Percentiles rank a stretch among this genome's conserved stretches.
Evolutionary conservation across 2,329 filamentous ascomycete genomes (phyloP).

Genomic region (Claviceps lovelessii): DNA sequence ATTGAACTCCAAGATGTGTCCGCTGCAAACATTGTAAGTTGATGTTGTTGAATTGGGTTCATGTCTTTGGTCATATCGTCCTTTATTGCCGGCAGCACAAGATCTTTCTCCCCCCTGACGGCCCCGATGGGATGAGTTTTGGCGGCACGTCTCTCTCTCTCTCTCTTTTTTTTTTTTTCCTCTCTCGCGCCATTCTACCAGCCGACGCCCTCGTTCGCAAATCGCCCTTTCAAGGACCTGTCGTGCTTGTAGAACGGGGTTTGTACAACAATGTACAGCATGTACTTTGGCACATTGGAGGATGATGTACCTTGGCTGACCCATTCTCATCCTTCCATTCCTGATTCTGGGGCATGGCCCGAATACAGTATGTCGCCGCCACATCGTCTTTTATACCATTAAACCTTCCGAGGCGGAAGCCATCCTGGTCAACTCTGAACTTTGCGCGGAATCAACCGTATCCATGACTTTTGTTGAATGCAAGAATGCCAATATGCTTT

Average conservation of each 20-base stretch:
- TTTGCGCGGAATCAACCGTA: conserved; percentile 6
- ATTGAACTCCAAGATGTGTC: background rate
- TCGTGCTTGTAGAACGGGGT: background rate
- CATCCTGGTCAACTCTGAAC: conserved; percentile 1
- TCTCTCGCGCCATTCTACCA: background rate
- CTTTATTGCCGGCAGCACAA: background rate
- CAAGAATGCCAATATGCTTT: conserved; percentile 4
- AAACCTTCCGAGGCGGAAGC: background rate
- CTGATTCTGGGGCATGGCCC: background rate
- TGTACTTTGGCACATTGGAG: background rate
- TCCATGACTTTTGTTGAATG: background rate
- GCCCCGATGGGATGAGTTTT: background rate
- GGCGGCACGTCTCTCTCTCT: background rate
- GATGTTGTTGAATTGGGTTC: background rate
- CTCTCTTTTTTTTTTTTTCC: background rate
- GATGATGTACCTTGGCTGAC: background rate
- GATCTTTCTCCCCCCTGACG: background rate
- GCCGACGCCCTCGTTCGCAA: background rate
- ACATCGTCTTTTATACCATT: background rate
- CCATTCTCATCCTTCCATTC: background rate
- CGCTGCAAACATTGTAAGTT: background rate
- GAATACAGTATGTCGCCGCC: background rate
- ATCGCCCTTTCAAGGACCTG: background rate
- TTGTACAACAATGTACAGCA: background rate
- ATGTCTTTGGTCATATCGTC: background rate